Percentiles rank a stretch among this genome's conserved stretches.
These are phyloP conservation scores for Trichoderma polysporum DNA, from an alignment of 2,329 filamentous ascomycete genomes.

Conservation along the genomic window DNA sequence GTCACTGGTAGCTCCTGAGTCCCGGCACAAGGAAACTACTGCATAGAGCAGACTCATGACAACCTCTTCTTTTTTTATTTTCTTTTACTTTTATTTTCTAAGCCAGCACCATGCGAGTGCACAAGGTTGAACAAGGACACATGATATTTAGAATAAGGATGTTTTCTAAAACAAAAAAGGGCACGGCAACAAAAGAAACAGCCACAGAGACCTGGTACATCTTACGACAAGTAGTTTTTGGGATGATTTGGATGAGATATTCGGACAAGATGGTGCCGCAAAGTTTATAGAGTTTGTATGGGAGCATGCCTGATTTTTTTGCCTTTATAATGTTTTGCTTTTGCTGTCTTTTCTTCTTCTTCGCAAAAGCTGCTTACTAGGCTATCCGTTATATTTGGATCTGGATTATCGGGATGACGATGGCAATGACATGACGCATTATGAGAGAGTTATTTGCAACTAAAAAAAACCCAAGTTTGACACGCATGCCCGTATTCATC, in stretches of 20 bases:
- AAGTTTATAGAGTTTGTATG: conserved; percentile 7
- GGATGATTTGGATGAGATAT: neutral
- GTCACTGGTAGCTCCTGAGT: conserved; percentile 36
- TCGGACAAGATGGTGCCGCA: conserved; percentile 14
- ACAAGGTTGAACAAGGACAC: neutral
- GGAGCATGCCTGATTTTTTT: conserved; percentile 7
- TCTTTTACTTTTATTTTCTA: neutral
- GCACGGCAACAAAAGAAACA: neutral
- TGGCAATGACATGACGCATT: conserved; percentile 36
- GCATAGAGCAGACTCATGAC: conserved; percentile 25
- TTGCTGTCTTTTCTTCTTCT: neutral
- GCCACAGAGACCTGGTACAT: conserved; percentile 6
- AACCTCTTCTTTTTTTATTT: neutral
- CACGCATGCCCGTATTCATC: neutral
- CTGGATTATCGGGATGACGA: conserved; percentile 34
- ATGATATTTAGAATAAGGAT: neutral
- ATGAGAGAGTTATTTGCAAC: conserved; percentile 30
- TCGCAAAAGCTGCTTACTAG: neutral
- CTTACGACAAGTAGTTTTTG: neutral
- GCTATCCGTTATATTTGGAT: conserved; percentile 23
- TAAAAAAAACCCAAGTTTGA: neutral
- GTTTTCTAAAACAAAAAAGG: neutral
- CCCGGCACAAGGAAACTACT: conserved; percentile 36
- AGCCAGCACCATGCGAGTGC: neutral
- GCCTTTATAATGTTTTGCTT: neutral